phyloP scores from a whole-genome alignment of 805 yeast genomes.

The Candida wancherniae region DNA sequence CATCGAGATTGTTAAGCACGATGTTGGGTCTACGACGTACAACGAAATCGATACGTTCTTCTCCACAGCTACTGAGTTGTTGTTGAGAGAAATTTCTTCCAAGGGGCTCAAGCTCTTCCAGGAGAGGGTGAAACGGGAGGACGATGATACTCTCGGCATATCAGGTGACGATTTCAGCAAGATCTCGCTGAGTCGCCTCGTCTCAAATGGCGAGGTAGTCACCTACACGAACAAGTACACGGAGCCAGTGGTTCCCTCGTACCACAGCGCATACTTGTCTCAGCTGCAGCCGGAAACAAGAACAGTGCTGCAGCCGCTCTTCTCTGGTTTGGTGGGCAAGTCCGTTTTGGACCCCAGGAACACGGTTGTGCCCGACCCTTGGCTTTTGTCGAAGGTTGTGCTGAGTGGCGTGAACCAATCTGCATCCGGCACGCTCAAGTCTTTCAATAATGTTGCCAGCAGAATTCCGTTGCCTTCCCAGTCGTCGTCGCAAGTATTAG shows the following conservation, averaged over 20 bases:
- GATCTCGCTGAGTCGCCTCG: conserved; percentile 48
- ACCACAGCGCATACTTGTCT: conserved; percentile 27
- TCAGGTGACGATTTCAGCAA: conserved; percentile 56
- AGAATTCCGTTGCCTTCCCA: conserved; percentile 33
- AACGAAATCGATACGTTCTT: conserved; percentile 56
- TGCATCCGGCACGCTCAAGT: conserved; percentile 24
- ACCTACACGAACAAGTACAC: conserved; percentile 29
- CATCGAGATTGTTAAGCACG: conserved; percentile 41
- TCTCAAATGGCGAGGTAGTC: conserved; percentile 58
- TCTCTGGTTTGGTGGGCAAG: conserved; percentile 65
- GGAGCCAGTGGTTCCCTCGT: conserved; percentile 23
- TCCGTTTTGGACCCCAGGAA: conserved; percentile 75
- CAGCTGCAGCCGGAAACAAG: conserved; percentile 33
- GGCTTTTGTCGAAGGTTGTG: conserved; percentile 60
- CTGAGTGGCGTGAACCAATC: conserved; percentile 16
- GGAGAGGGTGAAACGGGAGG: conserved; percentile 11
- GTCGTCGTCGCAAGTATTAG: conserved; percentile 32
- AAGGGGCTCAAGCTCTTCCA: conserved; percentile 25
- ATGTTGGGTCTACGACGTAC: conserved; percentile 48
- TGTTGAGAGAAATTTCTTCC: conserved; percentile 57
- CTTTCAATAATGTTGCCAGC: conserved; percentile 26
- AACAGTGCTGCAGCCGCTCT: conserved; percentile 67
- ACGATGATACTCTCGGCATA: conserved; percentile 27
- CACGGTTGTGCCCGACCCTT: conserved; percentile 61
- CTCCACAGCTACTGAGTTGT: conserved; percentile 55